phyloP scores from a whole-genome alignment of 2,329 filamentous ascomycete species.

The Phymatotrichopsis omnivora region DNA sequence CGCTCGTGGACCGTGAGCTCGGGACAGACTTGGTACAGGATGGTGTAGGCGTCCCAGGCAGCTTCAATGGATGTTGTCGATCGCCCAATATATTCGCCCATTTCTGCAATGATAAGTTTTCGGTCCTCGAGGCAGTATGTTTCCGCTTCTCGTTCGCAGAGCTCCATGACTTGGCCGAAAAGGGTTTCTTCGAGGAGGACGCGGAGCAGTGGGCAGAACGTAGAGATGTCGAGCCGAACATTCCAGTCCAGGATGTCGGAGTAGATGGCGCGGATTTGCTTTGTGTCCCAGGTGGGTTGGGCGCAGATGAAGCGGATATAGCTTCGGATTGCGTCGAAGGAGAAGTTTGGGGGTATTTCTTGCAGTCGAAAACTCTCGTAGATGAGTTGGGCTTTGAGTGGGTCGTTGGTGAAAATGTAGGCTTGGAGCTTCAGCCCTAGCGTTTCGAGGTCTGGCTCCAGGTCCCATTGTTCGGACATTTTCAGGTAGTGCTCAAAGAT shows the following conservation, averaged over 20 bases:
- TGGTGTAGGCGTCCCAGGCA: slow-evolving; percentile 51
- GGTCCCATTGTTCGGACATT: no score
- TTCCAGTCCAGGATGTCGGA: slow-evolving; percentile 24
- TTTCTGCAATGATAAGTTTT: slow-evolving; percentile 25
- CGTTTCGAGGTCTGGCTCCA: slow-evolving; percentile 67
- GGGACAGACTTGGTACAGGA: slow-evolving; percentile 54
- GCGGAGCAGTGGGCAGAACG: slow-evolving; percentile 20
- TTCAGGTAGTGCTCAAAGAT: slow-evolving; percentile 34
- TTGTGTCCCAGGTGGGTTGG: slow-evolving; percentile 10
- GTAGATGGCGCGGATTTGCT: slow-evolving; percentile 22
- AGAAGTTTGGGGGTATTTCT: slow-evolving; percentile 20
- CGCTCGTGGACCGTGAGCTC: slow-evolving; percentile 57
- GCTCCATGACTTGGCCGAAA: slow-evolving; percentile 27
- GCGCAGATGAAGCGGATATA: slow-evolving; percentile 24
- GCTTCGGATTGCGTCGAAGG: slow-evolving; percentile 19
- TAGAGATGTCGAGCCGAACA: slow-evolving; percentile 16
- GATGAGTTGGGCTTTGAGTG: slow-evolving; percentile 56
- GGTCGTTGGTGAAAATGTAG: slow-evolving; percentile 59
- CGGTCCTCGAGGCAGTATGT: slow-evolving; percentile 26
- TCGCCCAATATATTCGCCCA: slow-evolving; percentile 28
- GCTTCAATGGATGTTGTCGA: slow-evolving; percentile 27
- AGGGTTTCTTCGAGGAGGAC: slow-evolving; percentile 24
- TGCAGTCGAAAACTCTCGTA: slow-evolving; percentile 47
- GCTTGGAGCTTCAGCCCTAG: slow-evolving; percentile 61
- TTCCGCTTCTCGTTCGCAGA: slow-evolving; percentile 25